These are phyloP conservation scores for Penicillium daleae DNA, from an alignment of 495 filamentous ascomycete genomes.

Conservation along the genomic window DNA sequence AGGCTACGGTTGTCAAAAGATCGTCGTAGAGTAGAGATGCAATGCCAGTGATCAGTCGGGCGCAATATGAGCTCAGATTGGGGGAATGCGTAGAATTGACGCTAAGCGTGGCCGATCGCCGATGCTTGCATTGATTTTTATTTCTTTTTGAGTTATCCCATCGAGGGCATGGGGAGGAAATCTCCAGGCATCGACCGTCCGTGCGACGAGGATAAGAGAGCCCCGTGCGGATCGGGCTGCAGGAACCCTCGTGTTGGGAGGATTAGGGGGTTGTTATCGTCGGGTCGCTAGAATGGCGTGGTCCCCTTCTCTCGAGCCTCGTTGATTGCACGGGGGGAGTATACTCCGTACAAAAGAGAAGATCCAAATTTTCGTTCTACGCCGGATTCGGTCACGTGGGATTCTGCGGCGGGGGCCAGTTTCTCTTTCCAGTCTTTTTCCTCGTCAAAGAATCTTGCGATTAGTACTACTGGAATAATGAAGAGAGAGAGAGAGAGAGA, in stretches of 20 bases:
- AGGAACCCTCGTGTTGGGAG: constrained; percentile 10
- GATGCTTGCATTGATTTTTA: background rate
- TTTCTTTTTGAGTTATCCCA: background rate
- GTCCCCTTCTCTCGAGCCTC: background rate
- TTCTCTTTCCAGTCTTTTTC: background rate
- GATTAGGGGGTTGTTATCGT: background rate
- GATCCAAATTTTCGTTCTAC: background rate
- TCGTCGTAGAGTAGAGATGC: background rate
- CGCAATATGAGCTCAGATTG: constrained; percentile 13
- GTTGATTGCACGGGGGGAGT: background rate
- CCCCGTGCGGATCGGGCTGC: constrained; percentile 11
- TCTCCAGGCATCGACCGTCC: background rate
- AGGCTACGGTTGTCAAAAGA: background rate
- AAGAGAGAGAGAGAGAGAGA: too few relatives aligned
- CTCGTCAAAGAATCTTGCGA: too few relatives aligned
- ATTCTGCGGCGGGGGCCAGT: background rate
- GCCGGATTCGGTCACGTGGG: constrained; percentile 14
- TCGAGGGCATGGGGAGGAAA: background rate
- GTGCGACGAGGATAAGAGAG: background rate
- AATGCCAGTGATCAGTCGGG: too few relatives aligned
- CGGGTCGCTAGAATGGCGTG: background rate
- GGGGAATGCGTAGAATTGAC: background rate
- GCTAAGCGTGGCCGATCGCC: constrained; percentile 12
- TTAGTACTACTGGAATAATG: too few relatives aligned
- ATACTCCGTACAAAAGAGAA: background rate